These are phyloP conservation scores for Hypoxylon perforatum DNA, from an alignment of 495 filamentous ascomycete species.

Conservation along the genomic window DNA sequence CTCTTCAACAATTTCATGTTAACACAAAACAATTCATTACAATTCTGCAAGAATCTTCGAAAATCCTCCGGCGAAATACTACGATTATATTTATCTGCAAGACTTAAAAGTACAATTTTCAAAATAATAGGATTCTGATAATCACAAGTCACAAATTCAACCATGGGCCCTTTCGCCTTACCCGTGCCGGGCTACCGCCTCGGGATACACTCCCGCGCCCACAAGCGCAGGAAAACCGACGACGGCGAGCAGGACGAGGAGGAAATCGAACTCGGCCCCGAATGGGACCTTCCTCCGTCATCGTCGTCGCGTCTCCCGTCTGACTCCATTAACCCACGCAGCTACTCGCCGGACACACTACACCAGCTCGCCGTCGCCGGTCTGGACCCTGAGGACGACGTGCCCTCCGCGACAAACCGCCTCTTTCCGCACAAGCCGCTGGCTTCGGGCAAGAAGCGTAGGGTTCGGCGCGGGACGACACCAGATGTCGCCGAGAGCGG, in stretches of 20 bases:
- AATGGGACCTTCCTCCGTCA: slow-evolving; percentile 18
- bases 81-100: too few species aligned
- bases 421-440: slow-evolving; percentile 57
- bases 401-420: slow-evolving; percentile 50
- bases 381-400: slow-evolving; percentile 44
- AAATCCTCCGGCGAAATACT: too few species aligned
- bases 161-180: slow-evolving; percentile 42
- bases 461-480: slow-evolving; percentile 10
- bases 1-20: too few species aligned
- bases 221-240: slow-evolving; percentile 18
- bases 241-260: slow-evolving; percentile 7
- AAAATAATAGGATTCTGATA: too few species aligned
- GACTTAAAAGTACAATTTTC: too few species aligned
- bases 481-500: background rate
- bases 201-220: slow-evolving; percentile 28
- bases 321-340: slow-evolving; percentile 58
- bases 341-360: slow-evolving; percentile 54
- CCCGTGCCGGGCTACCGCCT: slow-evolving; percentile 39
- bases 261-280: background rate
- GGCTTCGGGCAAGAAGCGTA: slow-evolving; percentile 13
- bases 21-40: too few species aligned
- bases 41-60: too few species aligned
- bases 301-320: slow-evolving; percentile 39
- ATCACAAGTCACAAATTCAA: background rate
- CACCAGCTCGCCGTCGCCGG: slow-evolving; percentile 54